Percentiles rank a stretch among this genome's conserved stretches.
These are phyloP conservation scores for Pleurotus djamor DNA, from an alignment of 768 basidiomycete genomes.

Conservation along the genomic window DNA sequence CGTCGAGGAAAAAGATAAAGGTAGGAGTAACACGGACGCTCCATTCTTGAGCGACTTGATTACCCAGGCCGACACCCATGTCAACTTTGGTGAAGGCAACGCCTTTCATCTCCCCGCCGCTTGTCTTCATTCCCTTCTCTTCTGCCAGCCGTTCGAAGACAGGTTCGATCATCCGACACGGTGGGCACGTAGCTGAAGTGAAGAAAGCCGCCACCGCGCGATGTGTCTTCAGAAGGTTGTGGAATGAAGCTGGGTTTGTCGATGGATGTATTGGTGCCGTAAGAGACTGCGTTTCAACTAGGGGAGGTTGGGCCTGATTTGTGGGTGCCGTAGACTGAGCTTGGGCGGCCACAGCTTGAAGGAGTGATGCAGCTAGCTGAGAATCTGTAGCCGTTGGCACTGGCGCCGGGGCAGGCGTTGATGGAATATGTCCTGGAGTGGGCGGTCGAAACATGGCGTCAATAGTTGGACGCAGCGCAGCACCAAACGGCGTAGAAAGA, in stretches of 20 bases:
- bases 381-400: slow-evolving; percentile 39
- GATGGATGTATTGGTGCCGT: slow-evolving; percentile 63
- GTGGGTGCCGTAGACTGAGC: slow-evolving; percentile 25
- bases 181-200: slow-evolving; percentile 71
- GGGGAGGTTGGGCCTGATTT: slow-evolving; percentile 19
- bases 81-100: slow-evolving; percentile 87
- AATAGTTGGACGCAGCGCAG: slow-evolving; percentile 84
- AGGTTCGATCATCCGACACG: slow-evolving; percentile 84
- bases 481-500: slow-evolving; percentile 87
- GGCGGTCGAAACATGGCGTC: slow-evolving; percentile 80
- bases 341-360: slow-evolving; percentile 56
- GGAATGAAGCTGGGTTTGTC: slow-evolving; percentile 49
- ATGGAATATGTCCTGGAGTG: slow-evolving; percentile 25
- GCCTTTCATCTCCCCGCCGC: slow-evolving; percentile 30
- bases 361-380: slow-evolving; percentile 48
- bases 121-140: slow-evolving; percentile 46
- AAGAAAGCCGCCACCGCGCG: slow-evolving; percentile 80
- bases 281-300: slow-evolving; percentile 46
- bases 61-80: slow-evolving; percentile 64
- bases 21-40: slow-evolving; percentile 81
- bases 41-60: slow-evolving; percentile 57
- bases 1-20: slow-evolving; percentile 84
- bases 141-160: slow-evolving; percentile 76
- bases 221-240: slow-evolving; percentile 54
- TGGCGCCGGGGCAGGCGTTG: slow-evolving; percentile 25